phyloP scores from a whole-genome alignment of 2,329 filamentous ascomycete genomes.

The Colletotrichum costaricense region DNA sequence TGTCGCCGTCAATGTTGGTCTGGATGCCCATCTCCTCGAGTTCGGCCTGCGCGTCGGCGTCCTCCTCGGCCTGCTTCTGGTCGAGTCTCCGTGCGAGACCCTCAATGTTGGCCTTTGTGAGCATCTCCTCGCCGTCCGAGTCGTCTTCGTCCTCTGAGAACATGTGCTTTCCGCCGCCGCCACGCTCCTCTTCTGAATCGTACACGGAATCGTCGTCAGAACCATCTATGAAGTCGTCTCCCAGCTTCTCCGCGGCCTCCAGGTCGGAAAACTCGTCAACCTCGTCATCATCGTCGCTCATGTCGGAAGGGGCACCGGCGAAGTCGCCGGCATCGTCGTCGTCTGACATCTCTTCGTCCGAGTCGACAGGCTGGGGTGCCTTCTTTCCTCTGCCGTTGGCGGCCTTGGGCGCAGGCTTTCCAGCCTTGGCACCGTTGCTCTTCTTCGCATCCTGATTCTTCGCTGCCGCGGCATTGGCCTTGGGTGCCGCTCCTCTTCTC shows the following conservation, averaged over 20 bases:
- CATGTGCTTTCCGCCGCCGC: constrained; percentile 70
- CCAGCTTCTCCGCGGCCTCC: constrained; percentile 55
- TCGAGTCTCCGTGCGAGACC: constrained; percentile 90
- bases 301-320: constrained; percentile 50
- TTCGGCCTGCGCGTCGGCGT: constrained; percentile 85
- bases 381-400: constrained; percentile 43
- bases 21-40: constrained; percentile 87
- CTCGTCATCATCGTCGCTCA: constrained; percentile 57
- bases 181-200: constrained; percentile 77
- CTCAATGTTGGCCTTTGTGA: constrained; percentile 96
- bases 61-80: constrained; percentile 79
- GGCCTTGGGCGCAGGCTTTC: constrained; percentile 37
- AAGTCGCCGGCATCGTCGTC: constrained; percentile 46
- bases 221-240: constrained; percentile 69
- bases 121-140: constrained; percentile 86
- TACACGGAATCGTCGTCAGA: constrained; percentile 70
- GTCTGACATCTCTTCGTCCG: constrained; percentile 36
- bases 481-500: constrained; percentile 47
- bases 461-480: constrained; percentile 44
- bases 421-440: constrained; percentile 42
- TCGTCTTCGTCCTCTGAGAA: constrained; percentile 97
- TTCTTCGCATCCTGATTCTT: constrained; percentile 50
- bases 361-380: constrained; percentile 38
- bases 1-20: constrained; percentile 90
- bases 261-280: constrained; percentile 55